phyloP scores from a whole-genome alignment of 345 rosid genomes.

The Corymbia maculata region DNA sequence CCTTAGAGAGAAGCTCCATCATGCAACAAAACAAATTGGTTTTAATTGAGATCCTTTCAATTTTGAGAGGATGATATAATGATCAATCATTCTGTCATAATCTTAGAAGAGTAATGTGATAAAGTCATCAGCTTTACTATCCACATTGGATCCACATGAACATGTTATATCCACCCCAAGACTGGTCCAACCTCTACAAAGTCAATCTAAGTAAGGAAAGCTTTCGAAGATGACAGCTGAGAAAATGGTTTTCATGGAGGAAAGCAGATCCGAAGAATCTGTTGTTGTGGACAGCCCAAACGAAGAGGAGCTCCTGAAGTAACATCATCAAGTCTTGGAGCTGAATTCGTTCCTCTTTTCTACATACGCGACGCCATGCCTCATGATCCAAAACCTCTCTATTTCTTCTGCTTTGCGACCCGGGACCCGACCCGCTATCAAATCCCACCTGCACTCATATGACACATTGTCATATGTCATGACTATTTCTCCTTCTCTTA shows the following conservation, averaged over 20 bases:
- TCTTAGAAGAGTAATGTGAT: neutral
- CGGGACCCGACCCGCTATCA: constrained; percentile 20
- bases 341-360: neutral
- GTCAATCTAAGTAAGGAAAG: neutral
- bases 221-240: neutral
- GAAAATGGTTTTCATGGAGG: neutral
- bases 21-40: neutral
- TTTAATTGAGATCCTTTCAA: neutral
- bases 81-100: neutral
- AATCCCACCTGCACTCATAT: constrained; percentile 15
- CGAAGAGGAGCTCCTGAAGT: neutral
- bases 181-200: neutral
- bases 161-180: neutral
- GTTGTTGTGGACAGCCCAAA: neutral
- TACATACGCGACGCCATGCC: constrained; percentile 9
- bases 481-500: neutral
- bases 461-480: neutral
- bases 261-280: neutral
- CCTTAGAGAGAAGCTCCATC: neutral
- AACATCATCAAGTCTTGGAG: neutral
- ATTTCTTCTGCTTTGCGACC: constrained; percentile 18
- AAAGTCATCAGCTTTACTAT: neutral
- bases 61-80: neutral
- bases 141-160: neutral
- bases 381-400: constrained; percentile 32